Conservation (phyloP, 805 yeast species). For the Suhomyces xylopsoci region DNA sequence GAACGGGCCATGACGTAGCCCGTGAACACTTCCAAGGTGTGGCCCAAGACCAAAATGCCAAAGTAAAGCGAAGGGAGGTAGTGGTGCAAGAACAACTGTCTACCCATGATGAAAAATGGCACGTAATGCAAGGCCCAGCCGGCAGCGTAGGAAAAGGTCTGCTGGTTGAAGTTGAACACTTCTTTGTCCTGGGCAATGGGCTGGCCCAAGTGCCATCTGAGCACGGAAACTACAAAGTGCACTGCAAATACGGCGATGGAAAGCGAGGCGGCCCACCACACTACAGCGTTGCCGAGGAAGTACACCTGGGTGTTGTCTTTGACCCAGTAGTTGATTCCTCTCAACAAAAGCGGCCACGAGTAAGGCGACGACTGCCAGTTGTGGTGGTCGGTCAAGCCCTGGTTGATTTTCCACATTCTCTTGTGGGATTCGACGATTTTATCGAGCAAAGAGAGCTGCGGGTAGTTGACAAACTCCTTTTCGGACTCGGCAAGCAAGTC, state of each 20-base stretch:
- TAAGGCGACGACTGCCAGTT: slow-evolving; percentile 68
- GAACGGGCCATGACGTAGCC: slow-evolving; percentile 37
- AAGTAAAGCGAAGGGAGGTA: slow-evolving; percentile 91
- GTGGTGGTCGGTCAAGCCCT: slow-evolving; percentile 66
- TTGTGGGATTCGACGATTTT: slow-evolving; percentile 65
- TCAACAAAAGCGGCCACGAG: slow-evolving; percentile 68
- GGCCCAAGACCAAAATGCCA: slow-evolving; percentile 75
- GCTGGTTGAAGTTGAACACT: slow-evolving; percentile 63
- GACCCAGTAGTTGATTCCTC: slow-evolving; percentile 85
- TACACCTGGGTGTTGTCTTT: slow-evolving; percentile 60
- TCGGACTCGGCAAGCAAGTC: slow-evolving; percentile 34
- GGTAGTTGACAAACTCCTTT: slow-evolving; percentile 43
- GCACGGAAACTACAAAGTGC: slow-evolving; percentile 44
- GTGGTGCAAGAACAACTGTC: slow-evolving; percentile 92
- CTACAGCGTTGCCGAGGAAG: slow-evolving; percentile 72
- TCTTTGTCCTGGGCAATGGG: slow-evolving; percentile 46
- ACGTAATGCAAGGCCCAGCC: slow-evolving; percentile 73
- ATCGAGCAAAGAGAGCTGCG: slow-evolving; percentile 48
- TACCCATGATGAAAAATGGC: slow-evolving; percentile 83
- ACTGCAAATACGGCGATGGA: slow-evolving; percentile 49
- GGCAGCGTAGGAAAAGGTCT: slow-evolving; percentile 54
- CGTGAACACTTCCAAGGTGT: slow-evolving; percentile 52
- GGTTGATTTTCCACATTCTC: slow-evolving; percentile 76
- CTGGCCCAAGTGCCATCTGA: slow-evolving; percentile 61
- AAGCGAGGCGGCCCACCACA: slow-evolving; percentile 71